Conservation (phyloP, 768 basidiomycete species). For the Pulveroboletus sp. region DNA sequence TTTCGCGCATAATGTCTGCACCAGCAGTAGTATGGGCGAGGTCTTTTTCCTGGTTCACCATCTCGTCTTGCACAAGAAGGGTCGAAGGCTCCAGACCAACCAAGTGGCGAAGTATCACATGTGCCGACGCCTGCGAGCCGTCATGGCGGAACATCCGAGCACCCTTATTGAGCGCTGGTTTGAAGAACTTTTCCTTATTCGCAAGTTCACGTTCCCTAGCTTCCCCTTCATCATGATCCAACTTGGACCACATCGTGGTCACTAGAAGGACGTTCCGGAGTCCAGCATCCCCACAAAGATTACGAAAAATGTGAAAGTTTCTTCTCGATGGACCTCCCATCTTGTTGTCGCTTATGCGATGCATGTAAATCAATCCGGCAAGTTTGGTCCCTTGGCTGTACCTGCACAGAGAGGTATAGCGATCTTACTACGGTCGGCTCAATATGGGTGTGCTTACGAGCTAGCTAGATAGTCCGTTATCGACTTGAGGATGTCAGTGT, state of each 20-base stretch:
- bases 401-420: constrained; percentile 9
- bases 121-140: constrained; percentile 40
- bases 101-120: constrained; percentile 42
- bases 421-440: background rate
- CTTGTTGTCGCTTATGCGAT: constrained; percentile 47
- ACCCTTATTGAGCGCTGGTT: constrained; percentile 45
- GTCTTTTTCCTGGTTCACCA: constrained; percentile 46
- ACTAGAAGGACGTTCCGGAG: constrained; percentile 48
- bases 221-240: constrained; percentile 33
- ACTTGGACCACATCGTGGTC: constrained; percentile 51
- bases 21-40: constrained; percentile 52
- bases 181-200: constrained; percentile 44
- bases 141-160: constrained; percentile 43
- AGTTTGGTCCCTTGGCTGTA: constrained; percentile 25
- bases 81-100: constrained; percentile 36
- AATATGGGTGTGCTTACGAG: constrained; percentile 21
- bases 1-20: constrained; percentile 46
- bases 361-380: constrained; percentile 49
- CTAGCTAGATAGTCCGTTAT: constrained; percentile 36
- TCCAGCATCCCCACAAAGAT: constrained; percentile 46
- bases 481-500: constrained; percentile 43
- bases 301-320: constrained; percentile 47
- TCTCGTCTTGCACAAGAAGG: constrained; percentile 52
- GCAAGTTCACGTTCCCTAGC: constrained; percentile 45
- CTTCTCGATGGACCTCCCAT: constrained; percentile 48